These are phyloP conservation scores for Ascochyta lentis DNA, from an alignment of 2,329 filamentous ascomycete species.

Conservation along the genomic window DNA sequence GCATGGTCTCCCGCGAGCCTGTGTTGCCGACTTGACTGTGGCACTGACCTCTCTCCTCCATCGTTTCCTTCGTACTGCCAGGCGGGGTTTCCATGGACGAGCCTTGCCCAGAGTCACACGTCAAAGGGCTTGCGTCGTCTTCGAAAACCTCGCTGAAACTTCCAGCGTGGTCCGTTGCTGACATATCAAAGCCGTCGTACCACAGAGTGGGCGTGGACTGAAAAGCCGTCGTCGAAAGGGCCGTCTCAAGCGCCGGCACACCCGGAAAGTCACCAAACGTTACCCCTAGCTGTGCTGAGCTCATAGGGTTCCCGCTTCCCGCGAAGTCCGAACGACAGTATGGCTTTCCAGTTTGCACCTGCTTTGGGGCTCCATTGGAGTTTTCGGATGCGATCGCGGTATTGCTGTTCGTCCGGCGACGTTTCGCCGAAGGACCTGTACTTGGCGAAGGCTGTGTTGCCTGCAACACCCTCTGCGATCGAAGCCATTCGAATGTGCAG, in stretches of 20 bases:
- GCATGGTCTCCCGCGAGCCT: background rate
- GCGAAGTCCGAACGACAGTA: slow-evolving; percentile 12
- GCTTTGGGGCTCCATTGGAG: slow-evolving; percentile 2
- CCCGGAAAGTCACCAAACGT: slow-evolving; percentile 41
- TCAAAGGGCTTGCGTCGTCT: slow-evolving; percentile 17
- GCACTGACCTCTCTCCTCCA: background rate
- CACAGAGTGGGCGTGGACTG: slow-evolving; percentile 3
- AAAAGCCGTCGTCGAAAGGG: slow-evolving; percentile 7
- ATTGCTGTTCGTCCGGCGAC: slow-evolving; percentile 37
- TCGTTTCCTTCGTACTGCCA: slow-evolving; percentile 25
- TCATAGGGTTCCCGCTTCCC: slow-evolving; percentile 9
- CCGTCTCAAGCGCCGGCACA: slow-evolving; percentile 21
- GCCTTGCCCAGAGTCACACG: slow-evolving; percentile 33
- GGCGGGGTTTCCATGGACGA: slow-evolving; percentile 37
- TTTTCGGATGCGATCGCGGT: slow-evolving; percentile 4
- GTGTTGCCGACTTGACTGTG: background rate
- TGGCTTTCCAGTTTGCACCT: background rate
- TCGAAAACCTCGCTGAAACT: slow-evolving; percentile 20
- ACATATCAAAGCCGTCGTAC: slow-evolving; percentile 5
- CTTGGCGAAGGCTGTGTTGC: slow-evolving; percentile 31
- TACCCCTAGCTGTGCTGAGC: slow-evolving; percentile 28
- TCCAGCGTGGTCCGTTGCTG: background rate
- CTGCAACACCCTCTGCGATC: slow-evolving; percentile 43
- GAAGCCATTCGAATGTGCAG: slow-evolving; percentile 56
- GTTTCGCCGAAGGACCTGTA: slow-evolving; percentile 34